Base-by-base conservation (phyloP, 306 rosid species). In the Ceratonia siliqua region DNA sequence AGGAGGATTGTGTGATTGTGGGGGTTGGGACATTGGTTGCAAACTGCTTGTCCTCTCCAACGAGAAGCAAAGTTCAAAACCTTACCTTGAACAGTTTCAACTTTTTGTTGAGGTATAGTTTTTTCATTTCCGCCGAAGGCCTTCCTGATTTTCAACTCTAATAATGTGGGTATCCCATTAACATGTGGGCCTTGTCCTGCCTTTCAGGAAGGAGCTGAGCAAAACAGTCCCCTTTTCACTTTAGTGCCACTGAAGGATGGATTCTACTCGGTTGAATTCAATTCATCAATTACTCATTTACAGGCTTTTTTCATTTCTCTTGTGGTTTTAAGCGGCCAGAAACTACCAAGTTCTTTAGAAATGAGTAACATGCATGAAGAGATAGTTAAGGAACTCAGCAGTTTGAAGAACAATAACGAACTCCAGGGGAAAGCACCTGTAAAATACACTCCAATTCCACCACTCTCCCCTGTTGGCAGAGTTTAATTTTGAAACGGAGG, bases 11-110 rank as follows among this genome's bases (percentile, higher is more conserved):
- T 94, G 98, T 74, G 98, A 94, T 76, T 91, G 98, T 82, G 98
- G 97, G 50, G 98, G 98, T 69, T 94, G 97, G 98, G 98, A 94
- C 73, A 78, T 88, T 68, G 98, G 93, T 38, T 94, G 98, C 94
- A 90, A 91, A 79, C 79, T 94, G 62, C 89, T 68, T 53, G 88
- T 91, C 75, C 90, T 94, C 52, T 87, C 90, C 35, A 92, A 88
- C 61, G 71, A 79, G 61, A 78, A 80, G 49, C 78, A 32, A 20
- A 48, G 62, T 81, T 74, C 82, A 70, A 73, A 72, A 73, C 55
- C 82, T 56, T 62, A 67, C 42, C 72, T 18, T 21, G 76, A 82
- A 22, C 38, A 55, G 53, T 72, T 88, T 79, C 90, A 94, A 75
- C 97, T 94, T 62, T 86, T 77, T 52, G 83, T 72, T 27, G 76